Evolutionary conservation across 2,329 filamentous ascomycete genomes (phyloP).

Genomic region (Torrubiella hemipterigena): DNA sequence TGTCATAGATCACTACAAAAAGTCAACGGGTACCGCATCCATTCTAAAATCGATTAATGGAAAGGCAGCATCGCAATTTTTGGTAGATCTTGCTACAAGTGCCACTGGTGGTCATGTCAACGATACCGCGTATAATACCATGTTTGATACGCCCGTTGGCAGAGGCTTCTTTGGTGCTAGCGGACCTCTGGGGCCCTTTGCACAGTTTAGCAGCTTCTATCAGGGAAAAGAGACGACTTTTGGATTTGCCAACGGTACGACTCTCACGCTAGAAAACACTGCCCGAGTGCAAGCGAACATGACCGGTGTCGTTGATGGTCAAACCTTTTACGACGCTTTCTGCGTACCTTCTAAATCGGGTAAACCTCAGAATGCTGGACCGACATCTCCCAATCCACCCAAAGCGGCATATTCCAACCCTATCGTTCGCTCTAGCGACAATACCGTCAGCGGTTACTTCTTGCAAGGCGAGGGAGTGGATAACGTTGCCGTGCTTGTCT

Average conservation of each 20-base stretch:
- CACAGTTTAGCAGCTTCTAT: constrained; percentile 5
- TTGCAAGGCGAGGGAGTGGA: constrained; percentile 12
- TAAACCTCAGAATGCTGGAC: background rate
- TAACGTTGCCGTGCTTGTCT: constrained; percentile 12
- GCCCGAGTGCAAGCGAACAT: constrained; percentile 11
- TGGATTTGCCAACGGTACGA: background rate
- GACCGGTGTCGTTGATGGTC: constrained; percentile 11
- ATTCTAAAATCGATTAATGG: constrained; percentile 15
- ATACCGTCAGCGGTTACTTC: constrained; percentile 15
- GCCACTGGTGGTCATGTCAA: constrained; percentile 13
- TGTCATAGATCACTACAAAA: too few species aligned
- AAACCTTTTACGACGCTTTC: background rate
- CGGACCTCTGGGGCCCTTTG: constrained; percentile 5
- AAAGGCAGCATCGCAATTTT: constrained; percentile 10
- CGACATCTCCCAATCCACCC: background rate
- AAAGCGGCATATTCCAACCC: constrained; percentile 14
- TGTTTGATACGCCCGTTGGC: constrained; percentile 7
- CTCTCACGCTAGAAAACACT: background rate
- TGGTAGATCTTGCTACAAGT: constrained; percentile 10
- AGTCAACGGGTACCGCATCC: constrained; percentile 11
- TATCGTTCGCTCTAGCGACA: constrained; percentile 10
- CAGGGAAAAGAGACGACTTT: constrained; percentile 4
- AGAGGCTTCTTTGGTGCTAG: background rate
- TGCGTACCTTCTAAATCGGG: background rate
- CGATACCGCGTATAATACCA: constrained; percentile 10